Evolutionary conservation across 805 yeast species (phyloP).

Genomic region (Candida methanosorbosa): DNA sequence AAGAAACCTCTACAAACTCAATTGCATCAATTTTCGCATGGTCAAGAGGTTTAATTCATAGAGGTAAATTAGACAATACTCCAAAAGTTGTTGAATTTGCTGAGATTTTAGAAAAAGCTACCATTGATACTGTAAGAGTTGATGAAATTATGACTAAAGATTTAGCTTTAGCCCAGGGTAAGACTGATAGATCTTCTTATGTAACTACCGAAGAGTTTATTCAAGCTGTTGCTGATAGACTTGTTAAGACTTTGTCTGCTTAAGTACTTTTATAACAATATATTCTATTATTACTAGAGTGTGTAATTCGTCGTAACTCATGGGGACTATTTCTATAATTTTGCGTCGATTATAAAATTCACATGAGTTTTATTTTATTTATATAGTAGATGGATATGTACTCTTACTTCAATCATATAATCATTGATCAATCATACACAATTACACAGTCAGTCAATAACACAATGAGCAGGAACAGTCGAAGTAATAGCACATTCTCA

Average conservation of each 20-base stretch:
- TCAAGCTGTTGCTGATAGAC: conserved; percentile 67
- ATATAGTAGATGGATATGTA: too few species aligned
- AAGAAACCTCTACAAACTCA: conserved; percentile 94
- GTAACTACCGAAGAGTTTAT: conserved; percentile 91
- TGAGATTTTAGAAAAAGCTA: conserved; percentile 69
- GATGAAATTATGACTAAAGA: conserved; percentile 96
- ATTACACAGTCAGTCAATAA: too few species aligned
- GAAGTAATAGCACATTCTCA: too few species aligned
- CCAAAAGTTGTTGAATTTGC: conserved; percentile 83
- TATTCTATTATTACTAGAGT: too few species aligned
- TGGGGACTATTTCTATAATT: too few species aligned
- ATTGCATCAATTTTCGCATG: conserved; percentile 97
- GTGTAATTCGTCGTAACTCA: too few species aligned
- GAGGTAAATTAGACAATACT: conserved; percentile 83
- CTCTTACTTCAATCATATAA: too few species aligned
- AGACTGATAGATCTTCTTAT: conserved; percentile 70
- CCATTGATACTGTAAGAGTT: conserved; percentile 72
- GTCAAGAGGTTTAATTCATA: conserved; percentile 88
- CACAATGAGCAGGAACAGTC: too few species aligned
- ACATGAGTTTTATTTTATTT: too few species aligned
- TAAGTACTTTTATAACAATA: conserved; percentile 1
- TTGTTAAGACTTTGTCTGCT: conserved; percentile 23
- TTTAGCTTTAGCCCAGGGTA: conserved; percentile 83
- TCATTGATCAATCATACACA: too few species aligned
- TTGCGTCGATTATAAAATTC: too few species aligned